These are phyloP conservation scores for Leucocoprinus birnbaumii DNA, from an alignment of 768 basidiomycete genomes.

Conservation along the genomic window DNA sequence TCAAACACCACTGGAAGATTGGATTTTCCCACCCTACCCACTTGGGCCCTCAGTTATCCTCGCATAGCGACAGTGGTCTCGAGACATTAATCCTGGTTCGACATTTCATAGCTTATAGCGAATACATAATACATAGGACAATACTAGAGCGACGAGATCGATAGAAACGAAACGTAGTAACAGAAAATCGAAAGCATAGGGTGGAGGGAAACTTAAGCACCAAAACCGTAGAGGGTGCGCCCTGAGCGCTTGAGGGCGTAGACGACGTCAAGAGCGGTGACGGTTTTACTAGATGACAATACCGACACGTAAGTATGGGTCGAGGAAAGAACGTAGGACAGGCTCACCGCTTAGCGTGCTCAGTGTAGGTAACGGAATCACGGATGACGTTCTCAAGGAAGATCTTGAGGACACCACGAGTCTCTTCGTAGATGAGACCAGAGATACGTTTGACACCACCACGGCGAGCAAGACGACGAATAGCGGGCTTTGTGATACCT, in stretches of 20 bases:
- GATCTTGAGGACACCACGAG: constrained; percentile 77
- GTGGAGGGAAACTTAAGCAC: constrained; percentile 43
- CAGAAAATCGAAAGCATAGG: background rate
- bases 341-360: constrained; percentile 80
- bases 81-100: background rate
- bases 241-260: constrained; percentile 74
- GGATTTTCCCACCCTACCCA: constrained; percentile 8
- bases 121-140: constrained; percentile 11
- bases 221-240: constrained; percentile 82
- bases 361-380: constrained; percentile 91
- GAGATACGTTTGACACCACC: constrained; percentile 83
- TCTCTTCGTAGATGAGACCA: constrained; percentile 79
- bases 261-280: constrained; percentile 84
- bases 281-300: constrained; percentile 55
- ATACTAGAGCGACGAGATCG: background rate
- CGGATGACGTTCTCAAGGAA: constrained; percentile 75
- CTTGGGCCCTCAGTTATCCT: background rate
- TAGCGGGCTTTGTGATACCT: constrained; percentile 57
- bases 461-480: constrained; percentile 81
- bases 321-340: background rate
- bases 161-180: background rate
- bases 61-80: background rate
- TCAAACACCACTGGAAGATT: background rate
- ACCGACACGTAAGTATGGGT: background rate
- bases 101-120: constrained; percentile 2